phyloP scores from a whole-genome alignment of 108 stramenopile genomes.

The Cyclotella atomus region DNA sequence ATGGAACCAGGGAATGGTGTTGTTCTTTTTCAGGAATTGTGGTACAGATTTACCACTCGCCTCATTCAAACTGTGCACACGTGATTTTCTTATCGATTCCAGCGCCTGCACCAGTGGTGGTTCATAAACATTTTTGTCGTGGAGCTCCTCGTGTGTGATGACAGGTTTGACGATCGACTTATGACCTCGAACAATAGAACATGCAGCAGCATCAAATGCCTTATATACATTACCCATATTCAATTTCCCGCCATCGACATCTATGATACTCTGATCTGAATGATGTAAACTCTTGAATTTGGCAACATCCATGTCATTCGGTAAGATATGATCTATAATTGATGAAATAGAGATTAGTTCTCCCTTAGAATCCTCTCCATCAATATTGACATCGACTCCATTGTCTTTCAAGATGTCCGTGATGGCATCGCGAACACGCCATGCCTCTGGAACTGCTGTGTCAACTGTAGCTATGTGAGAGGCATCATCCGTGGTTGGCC shows the following conservation, averaged over 20 bases:
- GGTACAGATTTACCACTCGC: slow-evolving; percentile 30
- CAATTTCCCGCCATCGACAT: background rate
- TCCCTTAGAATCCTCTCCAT: background rate
- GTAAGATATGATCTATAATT: slow-evolving; percentile 10
- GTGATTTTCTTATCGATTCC: slow-evolving; percentile 28
- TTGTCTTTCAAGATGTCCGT: background rate
- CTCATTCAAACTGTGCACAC: slow-evolving; percentile 17
- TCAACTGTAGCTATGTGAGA: background rate
- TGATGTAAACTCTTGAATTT: slow-evolving; percentile 1
- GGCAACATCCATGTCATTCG: slow-evolving; percentile 12
- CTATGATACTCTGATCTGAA: background rate
- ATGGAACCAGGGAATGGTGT: slow-evolving; percentile 50
- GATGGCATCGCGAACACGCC: slow-evolving; percentile 25
- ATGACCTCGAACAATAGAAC: slow-evolving; percentile 23
- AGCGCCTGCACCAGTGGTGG: slow-evolving; percentile 29
- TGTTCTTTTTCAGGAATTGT: slow-evolving; percentile 48
- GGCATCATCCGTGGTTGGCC: background rate
- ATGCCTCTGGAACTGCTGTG: background rate
- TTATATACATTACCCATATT: slow-evolving; percentile 18
- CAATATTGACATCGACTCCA: background rate
- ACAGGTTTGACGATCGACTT: background rate
- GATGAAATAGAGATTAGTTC: background rate
- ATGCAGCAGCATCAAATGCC: slow-evolving; percentile 40
- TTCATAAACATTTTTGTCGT: slow-evolving; percentile 18
- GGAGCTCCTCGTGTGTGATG: no score